phyloP scores from a whole-genome alignment of 2,329 filamentous ascomycete species.

The Aspergillus tubingensis region DNA sequence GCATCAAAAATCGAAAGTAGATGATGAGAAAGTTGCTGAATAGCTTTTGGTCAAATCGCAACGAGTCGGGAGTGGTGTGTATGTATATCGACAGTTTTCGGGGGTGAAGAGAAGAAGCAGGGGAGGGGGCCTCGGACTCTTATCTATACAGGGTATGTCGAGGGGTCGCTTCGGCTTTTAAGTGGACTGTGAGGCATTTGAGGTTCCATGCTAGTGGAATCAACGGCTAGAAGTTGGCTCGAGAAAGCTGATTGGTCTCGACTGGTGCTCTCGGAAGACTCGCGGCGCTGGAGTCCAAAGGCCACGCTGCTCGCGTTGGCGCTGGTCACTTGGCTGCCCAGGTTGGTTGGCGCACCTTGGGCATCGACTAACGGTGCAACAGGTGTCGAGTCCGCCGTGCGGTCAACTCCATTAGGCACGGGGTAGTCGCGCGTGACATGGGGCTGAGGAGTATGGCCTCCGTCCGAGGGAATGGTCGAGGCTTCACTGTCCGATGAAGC shows the following conservation, averaged over 20 bases:
- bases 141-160: constrained; percentile 9
- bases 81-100: neutral
- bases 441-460: neutral
- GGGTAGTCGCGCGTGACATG: neutral
- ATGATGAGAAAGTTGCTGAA: neutral
- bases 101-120: neutral
- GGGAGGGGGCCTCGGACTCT: neutral
- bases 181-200: constrained; percentile 6
- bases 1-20: neutral
- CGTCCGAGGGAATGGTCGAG: neutral
- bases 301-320: constrained; percentile 2
- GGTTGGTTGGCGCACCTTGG: neutral
- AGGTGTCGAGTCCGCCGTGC: constrained; percentile 7
- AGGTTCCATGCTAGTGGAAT: constrained; percentile 6
- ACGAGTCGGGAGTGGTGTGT: neutral
- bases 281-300: constrained; percentile 3
- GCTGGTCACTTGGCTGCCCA: constrained; percentile 2
- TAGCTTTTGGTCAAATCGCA: constrained; percentile 7
- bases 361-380: constrained; percentile 1
- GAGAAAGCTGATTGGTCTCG: neutral
- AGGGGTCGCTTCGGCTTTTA: constrained; percentile 1
- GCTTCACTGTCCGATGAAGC: neutral
- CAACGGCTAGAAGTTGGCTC: neutral
- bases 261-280: neutral
- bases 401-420: neutral